A percentile compares a stretch with the other conserved stretches of the same genome.
Conservation (phyloP, 352 stramenopile species). For the Pythium grandisporangium region DNA sequence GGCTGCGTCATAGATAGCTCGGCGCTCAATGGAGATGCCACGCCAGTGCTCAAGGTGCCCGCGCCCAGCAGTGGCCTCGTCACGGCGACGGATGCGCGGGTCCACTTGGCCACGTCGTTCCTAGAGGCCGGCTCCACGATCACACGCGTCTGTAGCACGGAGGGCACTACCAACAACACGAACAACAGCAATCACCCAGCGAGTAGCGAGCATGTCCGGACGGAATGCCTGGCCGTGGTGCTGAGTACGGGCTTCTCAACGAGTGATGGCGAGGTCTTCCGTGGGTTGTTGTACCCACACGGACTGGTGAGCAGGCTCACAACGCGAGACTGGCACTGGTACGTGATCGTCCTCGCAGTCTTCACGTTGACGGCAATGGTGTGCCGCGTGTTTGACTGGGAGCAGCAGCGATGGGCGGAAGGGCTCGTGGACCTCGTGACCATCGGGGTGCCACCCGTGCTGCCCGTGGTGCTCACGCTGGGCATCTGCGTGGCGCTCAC, state of each 20-base stretch:
- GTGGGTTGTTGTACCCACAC: slow-evolving; percentile 28
- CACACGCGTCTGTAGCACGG: slow-evolving; percentile 4
- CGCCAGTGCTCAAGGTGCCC: slow-evolving; percentile 22
- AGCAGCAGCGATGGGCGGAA: background rate
- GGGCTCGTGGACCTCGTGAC: slow-evolving; percentile 34
- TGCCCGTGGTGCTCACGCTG: slow-evolving; percentile 35
- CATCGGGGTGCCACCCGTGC: slow-evolving; percentile 32
- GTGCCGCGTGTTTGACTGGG: slow-evolving; percentile 15
- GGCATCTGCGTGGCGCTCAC: slow-evolving; percentile 39
- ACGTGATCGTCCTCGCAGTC: slow-evolving; percentile 19
- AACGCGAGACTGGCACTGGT: slow-evolving; percentile 37
- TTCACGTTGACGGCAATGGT: slow-evolving; percentile 23
- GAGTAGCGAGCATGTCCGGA: too few relatives aligned
- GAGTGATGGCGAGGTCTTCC: slow-evolving; percentile 30
- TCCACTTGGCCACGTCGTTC: slow-evolving; percentile 14
- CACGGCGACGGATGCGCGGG: slow-evolving; percentile 11
- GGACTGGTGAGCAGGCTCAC: slow-evolving; percentile 23
- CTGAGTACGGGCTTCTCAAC: slow-evolving; percentile 36
- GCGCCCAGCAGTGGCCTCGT: slow-evolving; percentile 2
- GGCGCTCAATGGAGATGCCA: slow-evolving; percentile 21
- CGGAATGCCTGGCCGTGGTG: slow-evolving; percentile 19
- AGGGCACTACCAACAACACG: too few relatives aligned
- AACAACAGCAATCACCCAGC: too few relatives aligned
- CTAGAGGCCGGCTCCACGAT: slow-evolving; percentile 15
- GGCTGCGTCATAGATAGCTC: slow-evolving; percentile 23